These are phyloP conservation scores for Oryza punctata DNA, from an alignment of 176 grass and related monocot species.

Conservation along the genomic window DNA sequence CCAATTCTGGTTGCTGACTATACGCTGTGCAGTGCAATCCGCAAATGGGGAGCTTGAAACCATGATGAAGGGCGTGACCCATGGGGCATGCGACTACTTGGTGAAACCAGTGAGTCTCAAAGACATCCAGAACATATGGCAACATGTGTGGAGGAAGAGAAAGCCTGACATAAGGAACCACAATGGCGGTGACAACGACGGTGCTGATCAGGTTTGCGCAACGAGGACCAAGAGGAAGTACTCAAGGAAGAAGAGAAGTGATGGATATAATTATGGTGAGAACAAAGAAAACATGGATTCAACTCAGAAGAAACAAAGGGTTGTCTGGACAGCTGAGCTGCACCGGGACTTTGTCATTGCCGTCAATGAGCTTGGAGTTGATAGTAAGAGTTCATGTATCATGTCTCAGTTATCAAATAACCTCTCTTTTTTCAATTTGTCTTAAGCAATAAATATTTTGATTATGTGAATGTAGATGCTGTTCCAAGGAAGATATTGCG, in stretches of 20 bases:
- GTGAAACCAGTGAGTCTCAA: constrained; percentile 55
- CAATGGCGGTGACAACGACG: not conserved
- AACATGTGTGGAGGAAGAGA: constrained; percentile 47
- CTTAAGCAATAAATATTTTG: not conserved
- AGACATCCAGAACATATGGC: constrained; percentile 60
- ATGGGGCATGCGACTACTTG: constrained; percentile 57
- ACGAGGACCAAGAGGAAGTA: constrained; percentile 3
- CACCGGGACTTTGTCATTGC: constrained; percentile 61
- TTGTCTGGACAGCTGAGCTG: constrained; percentile 52
- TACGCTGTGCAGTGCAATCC: constrained; percentile 55
- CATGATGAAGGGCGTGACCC: constrained; percentile 53
- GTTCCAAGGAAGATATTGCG: constrained; percentile 69
- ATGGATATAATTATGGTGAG: constrained; percentile 5
- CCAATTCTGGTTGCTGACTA: not conserved
- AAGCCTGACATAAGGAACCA: not conserved
- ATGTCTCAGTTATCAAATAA: not conserved
- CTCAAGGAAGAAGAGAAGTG: constrained; percentile 41
- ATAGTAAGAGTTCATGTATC: constrained; percentile 50
- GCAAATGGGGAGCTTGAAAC: constrained; percentile 34
- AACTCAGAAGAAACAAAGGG: constrained; percentile 44
- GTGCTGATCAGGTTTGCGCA: not conserved
- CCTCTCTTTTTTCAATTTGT: not conserved
- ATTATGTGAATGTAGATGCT: constrained; percentile 47
- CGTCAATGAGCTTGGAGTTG: constrained; percentile 48
- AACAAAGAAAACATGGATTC: not conserved